Evolutionary conservation across 192 early-diverging fungal species (phyloP), one percentile per base, ranked within the genome.

Genomic region (Umbelopsis sp.): DNA sequence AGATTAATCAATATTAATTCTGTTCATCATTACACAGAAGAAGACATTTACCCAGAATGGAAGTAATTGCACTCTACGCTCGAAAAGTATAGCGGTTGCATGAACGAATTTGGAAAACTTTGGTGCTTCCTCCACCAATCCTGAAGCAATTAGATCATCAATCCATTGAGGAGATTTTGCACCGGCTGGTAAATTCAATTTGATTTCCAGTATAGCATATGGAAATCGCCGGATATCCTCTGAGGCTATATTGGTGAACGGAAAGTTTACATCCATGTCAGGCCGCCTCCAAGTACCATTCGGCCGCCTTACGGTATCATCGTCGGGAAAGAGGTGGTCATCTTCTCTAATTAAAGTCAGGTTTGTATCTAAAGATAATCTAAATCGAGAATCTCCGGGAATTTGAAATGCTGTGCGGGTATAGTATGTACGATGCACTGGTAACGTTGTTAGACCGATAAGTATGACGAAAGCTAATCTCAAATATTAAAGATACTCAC

Each of bases 321-420:
- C 88, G 44, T 71, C 50, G 13, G 69, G 50, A 27, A 71, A 71
- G 1, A 71, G 51, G 72, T 84, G 84, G 53, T 90, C 85, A 80
- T 98, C 96, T 74, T 98, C 96, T 30, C 96, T 91, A 68, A 96
- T 91, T 87, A 97, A 91, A 65, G 91, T 90, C 64, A 98, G 82
- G 72, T 98, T 92, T 0, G 95, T 95, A 77, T 98, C 96, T 6
- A 98, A 82, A 22, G 93, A 95, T 37, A 98, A 92, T 44, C 96
- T 88, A 64, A 96, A 94, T 10, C 92, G 84, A 7, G 92, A 85
- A 82, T 98, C 96, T 15, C 93, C 94, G 1, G 96, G 96, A 33
- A 98, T 85, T 81, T 98, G 96, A 84, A 98, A 98, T 16, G 96
- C 96, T 20, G 94, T 96, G 66, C 96, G 90, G 81, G 95, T 95